Evolutionary conservation across 768 basidiomycete species (phyloP).

Genomic region (Hericium erinaceus): DNA sequence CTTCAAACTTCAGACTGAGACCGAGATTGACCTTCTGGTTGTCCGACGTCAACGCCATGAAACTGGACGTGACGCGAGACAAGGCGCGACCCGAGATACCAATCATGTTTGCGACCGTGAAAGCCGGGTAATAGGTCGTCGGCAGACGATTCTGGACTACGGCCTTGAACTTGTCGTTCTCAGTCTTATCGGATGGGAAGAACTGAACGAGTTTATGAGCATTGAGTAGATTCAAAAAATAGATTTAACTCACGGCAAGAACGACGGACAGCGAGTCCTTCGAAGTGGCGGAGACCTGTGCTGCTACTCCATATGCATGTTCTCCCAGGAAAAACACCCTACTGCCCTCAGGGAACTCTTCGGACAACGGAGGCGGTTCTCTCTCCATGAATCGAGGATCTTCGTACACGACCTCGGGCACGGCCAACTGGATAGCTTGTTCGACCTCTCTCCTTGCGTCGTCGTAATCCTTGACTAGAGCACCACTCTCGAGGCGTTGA

Average conservation of each 20-base stretch:
- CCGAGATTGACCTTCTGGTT: conserved; percentile 83
- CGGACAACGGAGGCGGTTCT: conserved; percentile 68
- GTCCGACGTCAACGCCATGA: conserved; percentile 77
- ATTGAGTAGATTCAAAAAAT: background rate
- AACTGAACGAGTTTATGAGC: conserved; percentile 38
- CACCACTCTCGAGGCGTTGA: conserved; percentile 80
- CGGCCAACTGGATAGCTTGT: conserved; percentile 79
- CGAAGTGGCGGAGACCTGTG: conserved; percentile 71
- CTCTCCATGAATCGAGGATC: conserved; percentile 83
- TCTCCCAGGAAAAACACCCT: conserved; percentile 95
- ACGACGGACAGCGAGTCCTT: conserved; percentile 68
- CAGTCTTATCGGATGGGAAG: conserved; percentile 74
- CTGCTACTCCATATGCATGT: conserved; percentile 92
- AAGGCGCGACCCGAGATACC: conserved; percentile 71
- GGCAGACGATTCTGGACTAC: conserved; percentile 45
- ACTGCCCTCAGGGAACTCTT: conserved; percentile 85
- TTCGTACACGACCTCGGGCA: conserved; percentile 74
- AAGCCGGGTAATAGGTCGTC: conserved; percentile 68
- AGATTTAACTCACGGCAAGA: conserved; percentile 55
- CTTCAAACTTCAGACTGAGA: conserved; percentile 93
- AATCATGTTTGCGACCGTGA: conserved; percentile 64
- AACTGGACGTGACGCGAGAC: conserved; percentile 86
- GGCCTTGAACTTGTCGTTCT: conserved; percentile 69
- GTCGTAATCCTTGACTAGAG: conserved; percentile 94
- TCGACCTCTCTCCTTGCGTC: conserved; percentile 72